Conservation (phyloP, 1,284 basidiomycete species). For the Leccinum laetum region DNA sequence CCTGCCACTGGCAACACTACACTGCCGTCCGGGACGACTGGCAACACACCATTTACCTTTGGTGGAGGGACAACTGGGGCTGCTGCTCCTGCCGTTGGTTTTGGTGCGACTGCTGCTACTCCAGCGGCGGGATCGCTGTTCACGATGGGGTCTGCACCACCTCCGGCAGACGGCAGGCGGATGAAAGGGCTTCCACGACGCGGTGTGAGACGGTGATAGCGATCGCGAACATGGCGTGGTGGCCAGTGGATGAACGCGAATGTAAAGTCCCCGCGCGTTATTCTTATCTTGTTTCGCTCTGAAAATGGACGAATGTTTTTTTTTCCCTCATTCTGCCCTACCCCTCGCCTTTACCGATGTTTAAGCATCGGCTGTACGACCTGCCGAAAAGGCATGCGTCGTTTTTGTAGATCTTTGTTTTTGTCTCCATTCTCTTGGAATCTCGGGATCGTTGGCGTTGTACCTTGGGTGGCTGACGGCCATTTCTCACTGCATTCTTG, state of each 20-base stretch:
- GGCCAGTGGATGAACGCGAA: constrained; percentile 11
- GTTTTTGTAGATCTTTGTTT: constrained; percentile 9
- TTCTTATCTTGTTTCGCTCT: constrained; percentile 12
- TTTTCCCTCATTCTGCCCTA: constrained; percentile 16
- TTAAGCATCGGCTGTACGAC: constrained; percentile 21
- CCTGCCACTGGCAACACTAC: constrained; percentile 42
- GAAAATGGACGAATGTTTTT: constrained; percentile 14
- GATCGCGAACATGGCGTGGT: constrained; percentile 13
- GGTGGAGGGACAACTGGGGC: constrained; percentile 30
- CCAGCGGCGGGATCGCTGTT: constrained; percentile 54
- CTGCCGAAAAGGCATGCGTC: constrained; percentile 8
- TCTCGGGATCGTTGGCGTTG: constrained; percentile 17
- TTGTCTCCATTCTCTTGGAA: constrained; percentile 15
- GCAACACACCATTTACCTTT: constrained; percentile 39
- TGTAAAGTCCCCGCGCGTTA: constrained; percentile 1
- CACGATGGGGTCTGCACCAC: constrained; percentile 55
- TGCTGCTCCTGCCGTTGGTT: constrained; percentile 39
- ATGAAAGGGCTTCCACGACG: constrained; percentile 56
- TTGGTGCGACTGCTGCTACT: constrained; percentile 37
- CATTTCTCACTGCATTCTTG: constrained; percentile 18
- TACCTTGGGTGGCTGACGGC: constrained; percentile 33
- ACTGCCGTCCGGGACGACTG: constrained; percentile 42
- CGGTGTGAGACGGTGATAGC: constrained; percentile 28
- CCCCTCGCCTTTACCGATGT: constrained; percentile 17
- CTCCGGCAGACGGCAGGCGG: constrained; percentile 38